Evolutionary conservation across 2,329 filamentous ascomycete species (phyloP).

Genomic region (Xylariales sp.): DNA sequence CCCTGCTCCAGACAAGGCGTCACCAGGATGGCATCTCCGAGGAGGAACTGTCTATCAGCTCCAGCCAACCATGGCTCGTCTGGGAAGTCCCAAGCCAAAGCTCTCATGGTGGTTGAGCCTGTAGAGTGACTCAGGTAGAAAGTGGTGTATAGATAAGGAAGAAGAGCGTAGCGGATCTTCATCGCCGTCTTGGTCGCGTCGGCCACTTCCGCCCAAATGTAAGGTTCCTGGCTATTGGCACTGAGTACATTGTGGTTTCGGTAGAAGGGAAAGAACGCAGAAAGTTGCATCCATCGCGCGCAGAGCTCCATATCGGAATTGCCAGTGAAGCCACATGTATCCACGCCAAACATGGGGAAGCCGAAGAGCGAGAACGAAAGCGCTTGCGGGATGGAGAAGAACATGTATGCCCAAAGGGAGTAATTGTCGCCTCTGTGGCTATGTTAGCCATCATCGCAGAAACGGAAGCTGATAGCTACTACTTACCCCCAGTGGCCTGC

Average conservation of each 20-base stretch:
- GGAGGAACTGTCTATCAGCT: slow-evolving; percentile 68
- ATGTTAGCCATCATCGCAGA: no score
- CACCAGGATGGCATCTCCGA: slow-evolving; percentile 62
- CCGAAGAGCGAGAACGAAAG: slow-evolving; percentile 70
- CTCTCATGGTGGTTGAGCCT: slow-evolving; percentile 67
- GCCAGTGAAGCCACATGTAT: slow-evolving; percentile 66
- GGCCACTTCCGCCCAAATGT: slow-evolving; percentile 61
- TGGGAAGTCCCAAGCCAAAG: slow-evolving; percentile 70
- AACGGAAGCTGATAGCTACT: neutral
- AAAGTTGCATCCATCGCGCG: slow-evolving; percentile 68
- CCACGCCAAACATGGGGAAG: slow-evolving; percentile 71
- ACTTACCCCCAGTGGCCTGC: slow-evolving; percentile 69
- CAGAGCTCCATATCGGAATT: slow-evolving; percentile 67
- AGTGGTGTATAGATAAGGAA: slow-evolving; percentile 74
- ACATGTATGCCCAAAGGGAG: slow-evolving; percentile 69
- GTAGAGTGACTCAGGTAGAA: slow-evolving; percentile 62
- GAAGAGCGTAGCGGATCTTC: slow-evolving; percentile 63
- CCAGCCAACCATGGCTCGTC: slow-evolving; percentile 62
- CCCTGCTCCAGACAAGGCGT: slow-evolving; percentile 63
- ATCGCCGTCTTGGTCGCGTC: slow-evolving; percentile 63
- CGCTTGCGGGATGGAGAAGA: slow-evolving; percentile 72
- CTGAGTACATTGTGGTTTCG: slow-evolving; percentile 67
- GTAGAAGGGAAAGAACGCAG: slow-evolving; percentile 74
- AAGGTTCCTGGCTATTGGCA: slow-evolving; percentile 64
- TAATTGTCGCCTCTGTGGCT: slow-evolving; percentile 60